phyloP scores from a whole-genome alignment of 2,329 filamentous ascomycete species.

The Scedosporium dehoogii region DNA sequence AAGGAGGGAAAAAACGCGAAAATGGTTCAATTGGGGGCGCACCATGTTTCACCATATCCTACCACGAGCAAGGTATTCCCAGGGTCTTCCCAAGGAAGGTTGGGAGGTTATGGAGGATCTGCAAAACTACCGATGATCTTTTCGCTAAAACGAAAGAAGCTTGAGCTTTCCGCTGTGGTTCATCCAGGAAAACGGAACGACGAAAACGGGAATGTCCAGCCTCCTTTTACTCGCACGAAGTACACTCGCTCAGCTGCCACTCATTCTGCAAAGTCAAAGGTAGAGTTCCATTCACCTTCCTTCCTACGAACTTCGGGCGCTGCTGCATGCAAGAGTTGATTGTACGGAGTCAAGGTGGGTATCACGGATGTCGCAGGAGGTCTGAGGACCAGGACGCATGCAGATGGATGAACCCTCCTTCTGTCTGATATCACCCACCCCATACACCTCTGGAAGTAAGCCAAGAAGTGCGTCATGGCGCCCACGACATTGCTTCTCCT shows the following conservation, averaged over 20 bases:
- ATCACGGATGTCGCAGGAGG: background rate
- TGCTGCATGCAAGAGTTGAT: background rate
- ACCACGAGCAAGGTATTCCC: background rate
- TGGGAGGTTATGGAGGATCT: background rate
- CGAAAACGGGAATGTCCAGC: too few relatives aligned
- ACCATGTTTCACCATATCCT: slow-evolving; percentile 2
- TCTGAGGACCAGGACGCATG: background rate
- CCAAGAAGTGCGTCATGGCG: too few relatives aligned
- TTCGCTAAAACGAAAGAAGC: background rate
- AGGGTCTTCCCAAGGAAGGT: background rate
- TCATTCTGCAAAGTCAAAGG: too few relatives aligned
- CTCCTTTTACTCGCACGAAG: too few relatives aligned
- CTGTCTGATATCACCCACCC: too few relatives aligned
- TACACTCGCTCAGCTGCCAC: too few relatives aligned
- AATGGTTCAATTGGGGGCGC: background rate
- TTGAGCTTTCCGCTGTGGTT: too few relatives aligned
- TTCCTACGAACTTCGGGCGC: background rate
- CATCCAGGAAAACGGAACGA: too few relatives aligned
- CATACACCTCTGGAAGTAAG: too few relatives aligned
- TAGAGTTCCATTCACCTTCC: too few relatives aligned
- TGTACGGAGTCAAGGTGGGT: background rate
- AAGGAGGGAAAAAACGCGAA: background rate
- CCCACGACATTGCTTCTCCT: too few relatives aligned
- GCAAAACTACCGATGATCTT: slow-evolving; percentile 1
- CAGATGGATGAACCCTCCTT: background rate